phyloP scores from a whole-genome alignment of 2,329 filamentous ascomycete species.

The Penicillium janthinellum region DNA sequence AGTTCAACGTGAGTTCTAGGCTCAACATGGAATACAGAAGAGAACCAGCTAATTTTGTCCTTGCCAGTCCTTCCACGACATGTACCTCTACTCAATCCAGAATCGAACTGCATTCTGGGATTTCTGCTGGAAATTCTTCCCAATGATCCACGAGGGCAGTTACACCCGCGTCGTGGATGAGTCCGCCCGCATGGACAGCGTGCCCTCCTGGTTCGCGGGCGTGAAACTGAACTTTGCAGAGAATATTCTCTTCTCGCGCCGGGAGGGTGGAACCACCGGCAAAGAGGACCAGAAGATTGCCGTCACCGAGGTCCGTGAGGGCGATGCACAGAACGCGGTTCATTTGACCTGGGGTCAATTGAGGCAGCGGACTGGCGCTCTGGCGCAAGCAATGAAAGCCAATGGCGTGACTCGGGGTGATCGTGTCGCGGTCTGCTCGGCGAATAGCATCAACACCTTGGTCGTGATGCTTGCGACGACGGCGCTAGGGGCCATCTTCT shows the following conservation, averaged over 20 bases:
- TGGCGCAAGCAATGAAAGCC: conserved; percentile 68
- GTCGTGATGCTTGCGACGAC: conserved; percentile 69
- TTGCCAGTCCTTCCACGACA: conserved; percentile 58
- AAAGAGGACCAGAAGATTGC: conserved; percentile 75
- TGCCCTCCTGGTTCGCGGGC: conserved; percentile 78
- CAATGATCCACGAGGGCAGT: conserved; percentile 64
- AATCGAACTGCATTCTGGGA: conserved; percentile 67
- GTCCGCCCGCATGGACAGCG: conserved; percentile 65
- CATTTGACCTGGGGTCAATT: conserved; percentile 70
- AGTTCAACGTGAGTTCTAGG: conserved; percentile 16
- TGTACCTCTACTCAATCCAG: conserved; percentile 69
- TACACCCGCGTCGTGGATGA: conserved; percentile 68
- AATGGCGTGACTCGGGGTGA: conserved; percentile 71
- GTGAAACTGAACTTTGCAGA: conserved; percentile 76
- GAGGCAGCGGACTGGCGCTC: conserved; percentile 57
- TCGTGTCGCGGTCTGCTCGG: conserved; percentile 72
- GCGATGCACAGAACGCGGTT: conserved; percentile 32
- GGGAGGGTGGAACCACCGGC: conserved; percentile 48
- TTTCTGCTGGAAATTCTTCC: conserved; percentile 61
- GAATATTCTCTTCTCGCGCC: conserved; percentile 69
- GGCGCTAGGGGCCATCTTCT: conserved; percentile 74
- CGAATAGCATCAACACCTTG: conserved; percentile 74
- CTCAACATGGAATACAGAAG: too few relatives aligned
- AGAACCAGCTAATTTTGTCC: not conserved
- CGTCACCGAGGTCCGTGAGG: conserved; percentile 63